Evolutionary conservation across 345 rosid genomes (phyloP), one percentile per base, ranked within the genome.

Genomic region (Zanthoxylum bungeanum): DNA sequence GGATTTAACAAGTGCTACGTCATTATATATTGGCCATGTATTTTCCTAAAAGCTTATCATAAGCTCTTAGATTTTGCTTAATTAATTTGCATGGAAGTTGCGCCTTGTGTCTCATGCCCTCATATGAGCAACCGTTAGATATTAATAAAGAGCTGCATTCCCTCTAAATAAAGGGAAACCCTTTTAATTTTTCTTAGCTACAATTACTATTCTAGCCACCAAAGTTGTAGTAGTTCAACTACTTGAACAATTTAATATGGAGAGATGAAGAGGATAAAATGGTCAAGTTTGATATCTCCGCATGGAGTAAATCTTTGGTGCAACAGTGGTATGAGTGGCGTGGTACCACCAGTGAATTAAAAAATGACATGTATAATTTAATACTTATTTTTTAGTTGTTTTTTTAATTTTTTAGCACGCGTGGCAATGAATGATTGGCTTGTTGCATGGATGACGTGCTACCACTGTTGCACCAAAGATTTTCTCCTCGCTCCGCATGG

Each of bases 181-280:
- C 36, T 30, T 8, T 11, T 22, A 56, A n/a, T 9, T 56, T 53
- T 60, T 66, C 17, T 28, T 2, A n/a, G 57, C 4, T 22, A 37
- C 44, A 72, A 70, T 64, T 70, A 53, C 74, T 0, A n/a, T 73
- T 64, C 39, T 50, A 62, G 58, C 46, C 74, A 25, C 56, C 28
- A n/a, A 24, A 44, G 12, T n/a, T 21, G 28, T 21, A 11, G 5
- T 11, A 66, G 47, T 2, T 21, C 16, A 34, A 25, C 31, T 22
- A 64, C 28, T 25, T 6, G 12, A 11, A 14, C 21, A 30, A 57
- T 2, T 9, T 60, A 44, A n/a, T 55, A 64, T 44, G 5, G 28
- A 64, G 31, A 53, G 39, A 55, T 16, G 33, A 60, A 61, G 68
- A 57, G 82, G 76, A 69, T 71, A 73, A 34, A 77, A 77, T 60